Evolutionary conservation across 805 yeast species (phyloP).

Genomic region (Blastobotrys americana): DNA sequence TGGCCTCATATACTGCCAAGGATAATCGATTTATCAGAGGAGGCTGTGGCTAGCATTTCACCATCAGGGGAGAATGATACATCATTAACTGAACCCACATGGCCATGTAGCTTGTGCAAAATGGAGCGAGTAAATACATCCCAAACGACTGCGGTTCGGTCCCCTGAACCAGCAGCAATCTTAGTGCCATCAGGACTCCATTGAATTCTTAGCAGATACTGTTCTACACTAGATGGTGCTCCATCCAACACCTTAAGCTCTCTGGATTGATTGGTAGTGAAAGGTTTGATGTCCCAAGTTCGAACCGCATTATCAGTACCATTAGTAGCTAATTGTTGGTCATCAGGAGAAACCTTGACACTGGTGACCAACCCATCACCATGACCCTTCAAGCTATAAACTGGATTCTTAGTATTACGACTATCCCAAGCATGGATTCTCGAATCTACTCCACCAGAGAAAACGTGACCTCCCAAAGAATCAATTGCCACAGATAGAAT

Average conservation of each 20-base stretch:
- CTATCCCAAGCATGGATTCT: slow-evolving; percentile 53
- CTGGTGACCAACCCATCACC: slow-evolving; percentile 49
- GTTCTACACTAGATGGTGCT: slow-evolving; percentile 45
- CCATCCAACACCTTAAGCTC: slow-evolving; percentile 45
- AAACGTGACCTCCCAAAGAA: slow-evolving; percentile 39
- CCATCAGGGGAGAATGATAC: slow-evolving; percentile 46
- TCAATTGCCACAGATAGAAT: slow-evolving; percentile 44
- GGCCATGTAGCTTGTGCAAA: slow-evolving; percentile 48
- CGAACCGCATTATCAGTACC: slow-evolving; percentile 52
- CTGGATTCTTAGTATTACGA: slow-evolving; percentile 34
- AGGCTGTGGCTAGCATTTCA: slow-evolving; percentile 40
- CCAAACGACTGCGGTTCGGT: slow-evolving; percentile 54
- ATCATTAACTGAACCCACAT: slow-evolving; percentile 54
- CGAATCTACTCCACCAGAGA: slow-evolving; percentile 64
- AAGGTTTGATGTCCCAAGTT: slow-evolving; percentile 47
- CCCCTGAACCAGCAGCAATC: slow-evolving; percentile 55
- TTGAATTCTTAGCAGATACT: slow-evolving; percentile 42
- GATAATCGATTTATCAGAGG: slow-evolving; percentile 51
- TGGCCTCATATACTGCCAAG: slow-evolving; percentile 23
- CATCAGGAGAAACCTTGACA: slow-evolving; percentile 42
- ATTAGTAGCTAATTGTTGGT: slow-evolving; percentile 42
- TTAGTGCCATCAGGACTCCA: slow-evolving; percentile 35
- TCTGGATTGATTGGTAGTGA: slow-evolving; percentile 29
- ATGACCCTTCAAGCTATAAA: slow-evolving; percentile 43
- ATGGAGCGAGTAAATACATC: slow-evolving; percentile 45